Evolutionary conservation across 768 basidiomycete species (phyloP), one percentile per base, ranked within the genome.

Genomic region (Daedalea quercina): DNA sequence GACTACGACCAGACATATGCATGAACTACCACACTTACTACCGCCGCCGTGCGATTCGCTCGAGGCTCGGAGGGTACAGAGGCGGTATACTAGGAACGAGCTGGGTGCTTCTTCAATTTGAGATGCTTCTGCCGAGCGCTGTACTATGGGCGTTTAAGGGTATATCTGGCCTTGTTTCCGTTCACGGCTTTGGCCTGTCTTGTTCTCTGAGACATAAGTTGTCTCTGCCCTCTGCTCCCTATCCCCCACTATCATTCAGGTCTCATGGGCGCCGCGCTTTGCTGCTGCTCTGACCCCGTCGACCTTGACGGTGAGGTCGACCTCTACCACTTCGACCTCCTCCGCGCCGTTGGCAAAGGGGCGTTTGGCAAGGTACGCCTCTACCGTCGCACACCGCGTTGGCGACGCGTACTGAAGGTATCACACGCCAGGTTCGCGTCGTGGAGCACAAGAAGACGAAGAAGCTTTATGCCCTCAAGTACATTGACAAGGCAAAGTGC

Each of bases 241-340:
- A 19, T 49, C 52, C 48, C n/a, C 46, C 49, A n/a, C 48, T 34
- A 31, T 28, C 52, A 40, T 13, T 35, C 23, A 40, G 41, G 46
- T 55, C 57, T 54, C 53, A 65, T 65, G 57, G 59, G 57, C 51
- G 61, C 50, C 51, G 63, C 67, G 58, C 63, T 63, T 48, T 61
- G 65, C 60, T 65, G 67, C 57, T 66, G 62, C 41, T 65, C 67
- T 34, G 60, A 78, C 67, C 75, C 76, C 24, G 72, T 81, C 65
- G 78, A 83, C 63, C 80, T 79, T 59, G 75, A 78, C 37, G 75
- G 72, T 41, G 80, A 82, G 51, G 79, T 85, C 69, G 90, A 83
- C 65, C 85, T 99, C 46, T 98, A 87, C 72, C 95, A 98, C 73
- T 99, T 98, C 65, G 90, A 95, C 66, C 86, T 99, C 44, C 85